Evolutionary conservation across 192 early-diverging fungal genomes (phyloP).

Genomic region (Mycoemilia scoparia): DNA sequence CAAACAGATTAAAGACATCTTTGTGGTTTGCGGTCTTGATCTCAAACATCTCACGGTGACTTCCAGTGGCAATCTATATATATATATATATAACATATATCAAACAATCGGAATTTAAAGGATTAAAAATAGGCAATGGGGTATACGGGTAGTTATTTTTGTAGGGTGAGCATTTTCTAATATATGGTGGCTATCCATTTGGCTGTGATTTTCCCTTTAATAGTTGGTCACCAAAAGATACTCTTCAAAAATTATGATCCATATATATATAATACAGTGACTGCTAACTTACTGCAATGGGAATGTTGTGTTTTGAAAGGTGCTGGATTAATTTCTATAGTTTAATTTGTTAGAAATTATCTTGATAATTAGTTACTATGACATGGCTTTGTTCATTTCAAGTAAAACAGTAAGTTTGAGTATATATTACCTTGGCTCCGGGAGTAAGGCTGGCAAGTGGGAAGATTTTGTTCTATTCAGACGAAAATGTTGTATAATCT

Average conservation of each 20-base stretch:
- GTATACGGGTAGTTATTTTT: neutral
- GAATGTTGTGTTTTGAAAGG: conserved; percentile 47
- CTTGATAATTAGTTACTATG: too few species aligned
- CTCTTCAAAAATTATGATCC: too few species aligned
- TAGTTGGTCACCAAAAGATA: too few species aligned
- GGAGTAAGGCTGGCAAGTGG: conserved; percentile 45
- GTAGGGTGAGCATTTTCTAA: neutral
- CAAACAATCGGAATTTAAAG: too few species aligned
- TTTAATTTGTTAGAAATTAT: too few species aligned
- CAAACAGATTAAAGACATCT: conserved; percentile 59
- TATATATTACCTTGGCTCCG: conserved; percentile 39
- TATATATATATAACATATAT: too few species aligned
- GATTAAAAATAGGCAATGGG: too few species aligned
- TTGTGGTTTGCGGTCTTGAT: conserved; percentile 50
- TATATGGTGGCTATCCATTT: neutral
- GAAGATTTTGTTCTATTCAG: conserved; percentile 33
- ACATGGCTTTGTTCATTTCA: too few species aligned
- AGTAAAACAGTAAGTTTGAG: conserved; percentile 10
- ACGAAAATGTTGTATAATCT: neutral
- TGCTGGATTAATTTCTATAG: conserved; percentile 46
- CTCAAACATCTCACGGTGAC: conserved; percentile 48
- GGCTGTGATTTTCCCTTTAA: too few species aligned
- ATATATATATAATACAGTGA: too few species aligned
- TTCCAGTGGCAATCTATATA: conserved; percentile 58
- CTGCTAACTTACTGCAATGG: conserved; percentile 39